Evolutionary conservation across 2,329 filamentous ascomycete genomes (phyloP).

Genomic region (Alternaria ventricosa): DNA sequence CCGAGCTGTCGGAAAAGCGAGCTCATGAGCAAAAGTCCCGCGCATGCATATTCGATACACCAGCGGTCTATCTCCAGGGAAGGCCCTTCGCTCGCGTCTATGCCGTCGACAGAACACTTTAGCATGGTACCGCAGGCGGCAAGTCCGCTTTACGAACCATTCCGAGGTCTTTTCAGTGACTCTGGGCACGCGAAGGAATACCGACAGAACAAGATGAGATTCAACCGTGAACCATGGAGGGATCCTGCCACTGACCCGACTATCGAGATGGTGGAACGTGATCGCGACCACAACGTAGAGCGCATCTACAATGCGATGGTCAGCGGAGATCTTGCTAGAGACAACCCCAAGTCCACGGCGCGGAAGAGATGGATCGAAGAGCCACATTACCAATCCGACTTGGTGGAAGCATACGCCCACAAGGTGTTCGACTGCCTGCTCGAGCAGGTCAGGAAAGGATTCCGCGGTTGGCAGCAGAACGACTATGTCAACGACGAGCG

Average conservation of each 20-base stretch:
- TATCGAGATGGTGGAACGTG: constrained; percentile 25
- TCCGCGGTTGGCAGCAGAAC: constrained; percentile 45
- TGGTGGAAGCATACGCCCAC: constrained; percentile 43
- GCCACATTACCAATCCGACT: constrained; percentile 36
- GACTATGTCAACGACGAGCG: constrained; percentile 45
- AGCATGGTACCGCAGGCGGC: constrained; percentile 9
- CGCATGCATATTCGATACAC: constrained; percentile 15
- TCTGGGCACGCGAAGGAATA: constrained; percentile 30
- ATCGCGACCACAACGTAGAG: constrained; percentile 28
- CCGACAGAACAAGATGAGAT: constrained; percentile 34
- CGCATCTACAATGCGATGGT: constrained; percentile 46
- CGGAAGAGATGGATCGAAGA: constrained; percentile 43
- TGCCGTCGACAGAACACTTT: constrained; percentile 10
- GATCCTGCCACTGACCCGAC: constrained; percentile 28
- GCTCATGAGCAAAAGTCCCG: background rate
- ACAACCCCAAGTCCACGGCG: constrained; percentile 40
- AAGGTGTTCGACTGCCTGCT: constrained; percentile 44
- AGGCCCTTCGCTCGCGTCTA: constrained; percentile 4
- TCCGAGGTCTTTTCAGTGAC: constrained; percentile 25
- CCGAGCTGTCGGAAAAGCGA: constrained; percentile 2
- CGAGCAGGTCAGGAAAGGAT: constrained; percentile 37
- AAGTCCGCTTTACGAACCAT: constrained; percentile 25
- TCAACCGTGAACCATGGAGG: constrained; percentile 35
- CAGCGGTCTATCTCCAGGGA: constrained; percentile 7
- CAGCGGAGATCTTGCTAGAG: constrained; percentile 35